Evolutionary conservation across 2,329 filamentous ascomycete species (phyloP).

Genomic region (Hypoxylon sp.): DNA sequence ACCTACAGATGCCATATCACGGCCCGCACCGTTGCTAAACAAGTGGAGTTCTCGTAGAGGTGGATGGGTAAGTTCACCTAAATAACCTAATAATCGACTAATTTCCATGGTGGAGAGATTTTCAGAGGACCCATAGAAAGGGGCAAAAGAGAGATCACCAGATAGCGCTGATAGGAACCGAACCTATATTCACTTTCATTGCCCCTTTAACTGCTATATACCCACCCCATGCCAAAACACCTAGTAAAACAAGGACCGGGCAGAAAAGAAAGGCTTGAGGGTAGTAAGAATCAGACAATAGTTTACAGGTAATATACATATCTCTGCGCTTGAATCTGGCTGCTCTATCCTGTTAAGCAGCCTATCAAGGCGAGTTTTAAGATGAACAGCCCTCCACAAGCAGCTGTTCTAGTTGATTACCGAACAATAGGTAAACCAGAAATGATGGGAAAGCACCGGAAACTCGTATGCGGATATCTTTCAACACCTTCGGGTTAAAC

Average conservation of each 20-base stretch:
- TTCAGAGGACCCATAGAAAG: background rate
- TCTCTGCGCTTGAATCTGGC: background rate
- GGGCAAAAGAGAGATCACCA: too few relatives aligned
- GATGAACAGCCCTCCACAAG: background rate
- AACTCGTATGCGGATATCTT: background rate
- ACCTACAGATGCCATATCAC: background rate
- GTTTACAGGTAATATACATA: background rate
- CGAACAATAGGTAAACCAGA: background rate
- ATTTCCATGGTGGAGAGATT: background rate
- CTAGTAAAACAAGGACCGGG: background rate
- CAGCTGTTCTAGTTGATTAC: background rate
- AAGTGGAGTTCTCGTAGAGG: background rate
- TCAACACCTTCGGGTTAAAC: background rate
- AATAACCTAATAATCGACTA: background rate
- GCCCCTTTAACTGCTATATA: too few relatives aligned
- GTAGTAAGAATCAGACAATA: background rate
- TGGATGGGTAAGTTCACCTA: background rate
- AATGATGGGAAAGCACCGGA: background rate
- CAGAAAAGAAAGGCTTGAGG: background rate
- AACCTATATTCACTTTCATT: too few relatives aligned
- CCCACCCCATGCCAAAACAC: background rate
- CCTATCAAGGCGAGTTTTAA: background rate
- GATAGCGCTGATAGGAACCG: too few relatives aligned
- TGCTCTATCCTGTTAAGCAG: background rate
- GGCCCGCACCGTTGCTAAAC: slow-evolving; percentile 13